A percentile compares a stretch with the other conserved stretches of the same genome.
Evolutionary conservation across 495 filamentous ascomycete species (phyloP).

Genomic region (Pseudomonodictys pantanalensis): DNA sequence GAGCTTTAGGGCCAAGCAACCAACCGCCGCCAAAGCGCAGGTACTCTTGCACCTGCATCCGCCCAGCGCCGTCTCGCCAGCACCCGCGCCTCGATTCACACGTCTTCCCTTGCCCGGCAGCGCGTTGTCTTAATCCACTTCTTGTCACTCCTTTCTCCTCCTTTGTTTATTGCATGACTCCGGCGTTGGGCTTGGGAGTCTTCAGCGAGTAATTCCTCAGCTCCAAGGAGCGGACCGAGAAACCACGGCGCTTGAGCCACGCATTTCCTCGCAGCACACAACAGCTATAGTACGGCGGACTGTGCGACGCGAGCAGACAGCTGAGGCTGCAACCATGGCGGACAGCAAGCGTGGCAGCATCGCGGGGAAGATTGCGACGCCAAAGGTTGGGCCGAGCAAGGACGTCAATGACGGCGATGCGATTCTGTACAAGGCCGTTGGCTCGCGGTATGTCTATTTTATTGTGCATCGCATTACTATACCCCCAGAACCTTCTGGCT

Average conservation of each 20-base stretch:
- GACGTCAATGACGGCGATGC: constrained; percentile 36
- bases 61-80: not conserved
- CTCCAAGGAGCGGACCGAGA: constrained; percentile 4
- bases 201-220: constrained; percentile 23
- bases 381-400: constrained; percentile 35
- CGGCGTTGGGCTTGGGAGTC: constrained; percentile 29
- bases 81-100: not conserved
- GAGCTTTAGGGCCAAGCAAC: not conserved
- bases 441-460: constrained; percentile 41
- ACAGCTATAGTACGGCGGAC: not conserved
- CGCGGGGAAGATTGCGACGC: constrained; percentile 41
- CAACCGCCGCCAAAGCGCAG: constrained; percentile 2
- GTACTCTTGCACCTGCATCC: constrained; percentile 14
- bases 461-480: too few species aligned
- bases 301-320: not conserved
- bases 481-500: too few species aligned
- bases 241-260: not conserved
- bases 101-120: constrained; percentile 4
- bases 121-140: constrained; percentile 21
- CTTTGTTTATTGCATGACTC: constrained; percentile 31
- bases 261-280: constrained; percentile 2
- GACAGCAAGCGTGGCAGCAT: constrained; percentile 37
- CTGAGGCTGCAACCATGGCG: constrained; percentile 39
- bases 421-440: constrained; percentile 40
- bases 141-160: constrained; percentile 34